A percentile compares a stretch with the other conserved stretches of the same genome.
Conservation (phyloP, 768 basidiomycete species). For the Leccinum broughii region DNA sequence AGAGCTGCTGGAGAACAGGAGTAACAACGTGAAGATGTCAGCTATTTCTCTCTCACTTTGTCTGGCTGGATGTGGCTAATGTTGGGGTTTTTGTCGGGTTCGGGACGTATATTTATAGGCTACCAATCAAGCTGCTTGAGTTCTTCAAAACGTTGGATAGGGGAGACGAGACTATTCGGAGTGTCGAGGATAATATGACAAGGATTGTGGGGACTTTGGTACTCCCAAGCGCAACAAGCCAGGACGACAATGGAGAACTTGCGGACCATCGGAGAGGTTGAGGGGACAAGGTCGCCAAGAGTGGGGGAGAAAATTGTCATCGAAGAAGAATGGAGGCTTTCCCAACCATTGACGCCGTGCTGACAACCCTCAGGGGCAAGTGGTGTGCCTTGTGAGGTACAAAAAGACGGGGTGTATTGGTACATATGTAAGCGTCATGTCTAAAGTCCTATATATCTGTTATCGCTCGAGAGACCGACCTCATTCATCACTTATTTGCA, state of each 20-base stretch:
- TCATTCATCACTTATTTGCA: too few relatives aligned
- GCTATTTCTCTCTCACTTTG: slow-evolving; percentile 11
- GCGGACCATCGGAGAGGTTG: slow-evolving; percentile 22
- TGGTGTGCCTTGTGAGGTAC: too few relatives aligned
- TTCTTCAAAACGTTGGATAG: slow-evolving; percentile 31
- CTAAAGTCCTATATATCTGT: too few relatives aligned
- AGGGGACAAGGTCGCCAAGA: slow-evolving; percentile 4
- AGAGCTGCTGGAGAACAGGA: slow-evolving; percentile 14
- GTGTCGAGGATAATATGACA: background rate
- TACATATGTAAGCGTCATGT: too few relatives aligned
- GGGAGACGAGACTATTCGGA: slow-evolving; percentile 15
- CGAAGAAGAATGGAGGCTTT: too few relatives aligned
- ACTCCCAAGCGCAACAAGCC: slow-evolving; percentile 11
- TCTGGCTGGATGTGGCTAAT: background rate
- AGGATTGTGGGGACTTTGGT: slow-evolving; percentile 19
- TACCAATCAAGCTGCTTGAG: slow-evolving; percentile 34
- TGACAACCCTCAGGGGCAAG: too few relatives aligned
- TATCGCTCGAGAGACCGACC: too few relatives aligned
- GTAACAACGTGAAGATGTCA: slow-evolving; percentile 31
- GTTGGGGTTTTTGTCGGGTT: background rate
- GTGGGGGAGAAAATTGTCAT: too few relatives aligned
- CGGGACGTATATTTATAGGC: slow-evolving; percentile 23
- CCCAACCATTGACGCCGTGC: too few relatives aligned
- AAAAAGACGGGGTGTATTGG: too few relatives aligned
- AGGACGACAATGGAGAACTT: slow-evolving; percentile 26